Conservation (phyloP, 1,284 basidiomycete genomes). For the Ceratobasidium sp. region DNA sequence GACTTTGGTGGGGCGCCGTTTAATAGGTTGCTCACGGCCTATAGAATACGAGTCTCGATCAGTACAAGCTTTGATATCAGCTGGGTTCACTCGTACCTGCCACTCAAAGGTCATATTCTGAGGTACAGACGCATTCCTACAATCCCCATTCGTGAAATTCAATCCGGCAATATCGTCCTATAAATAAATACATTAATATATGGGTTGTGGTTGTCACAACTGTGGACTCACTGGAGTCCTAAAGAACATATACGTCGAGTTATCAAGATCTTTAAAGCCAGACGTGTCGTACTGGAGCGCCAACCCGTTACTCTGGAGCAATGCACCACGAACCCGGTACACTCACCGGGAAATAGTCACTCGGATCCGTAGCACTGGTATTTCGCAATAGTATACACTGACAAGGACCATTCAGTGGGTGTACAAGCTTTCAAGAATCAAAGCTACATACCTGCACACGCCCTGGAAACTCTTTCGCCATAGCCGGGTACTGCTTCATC, state of each 20-base stretch:
- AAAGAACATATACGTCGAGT: conserved; percentile 50
- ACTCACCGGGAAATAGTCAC: conserved; percentile 47
- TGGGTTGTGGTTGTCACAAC: not conserved
- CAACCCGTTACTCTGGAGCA: not conserved
- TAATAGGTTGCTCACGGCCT: conserved; percentile 22
- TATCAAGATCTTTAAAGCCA: conserved; percentile 46
- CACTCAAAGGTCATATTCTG: conserved; percentile 50
- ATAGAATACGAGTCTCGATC: not conserved
- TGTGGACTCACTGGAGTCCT: conserved; percentile 46
- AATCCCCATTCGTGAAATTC: conserved; percentile 49
- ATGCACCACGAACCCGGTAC: not conserved
- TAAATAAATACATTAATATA: not conserved
- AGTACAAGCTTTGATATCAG: not conserved
- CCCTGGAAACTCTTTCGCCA: conserved; percentile 47
- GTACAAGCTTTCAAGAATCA: not conserved
- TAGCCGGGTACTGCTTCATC: conserved; percentile 48
- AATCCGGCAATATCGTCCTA: conserved; percentile 49
- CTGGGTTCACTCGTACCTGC: conserved; percentile 26
- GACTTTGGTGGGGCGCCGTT: conserved; percentile 10
- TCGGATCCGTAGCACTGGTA: conserved; percentile 48
- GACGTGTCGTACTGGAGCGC: conserved; percentile 47
- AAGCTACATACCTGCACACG: conserved; percentile 40
- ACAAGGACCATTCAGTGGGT: not conserved
- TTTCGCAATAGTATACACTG: conserved; percentile 50
- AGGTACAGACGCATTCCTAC: conserved; percentile 48